Conservation (phyloP, 2,329 filamentous ascomycete genomes). For the Clonostachys byssicola region DNA sequence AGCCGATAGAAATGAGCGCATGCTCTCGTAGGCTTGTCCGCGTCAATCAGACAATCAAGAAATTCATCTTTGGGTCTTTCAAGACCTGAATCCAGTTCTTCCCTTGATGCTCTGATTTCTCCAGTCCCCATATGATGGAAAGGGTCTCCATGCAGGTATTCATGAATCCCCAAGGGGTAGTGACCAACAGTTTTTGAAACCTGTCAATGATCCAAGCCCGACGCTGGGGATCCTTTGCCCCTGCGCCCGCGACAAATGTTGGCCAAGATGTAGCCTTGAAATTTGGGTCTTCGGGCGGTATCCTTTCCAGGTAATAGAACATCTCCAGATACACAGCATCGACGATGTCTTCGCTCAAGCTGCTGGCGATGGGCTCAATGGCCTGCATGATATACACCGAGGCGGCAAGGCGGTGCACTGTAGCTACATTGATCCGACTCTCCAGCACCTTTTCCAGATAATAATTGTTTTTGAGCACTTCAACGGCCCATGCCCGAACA, state of each 20-base stretch:
- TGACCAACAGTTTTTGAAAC: constrained; percentile 29
- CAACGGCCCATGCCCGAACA: constrained; percentile 31
- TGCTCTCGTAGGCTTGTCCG: background rate
- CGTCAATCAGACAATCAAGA: constrained; percentile 30
- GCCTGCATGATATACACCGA: constrained; percentile 42
- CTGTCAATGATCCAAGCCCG: constrained; percentile 45
- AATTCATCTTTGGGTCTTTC: constrained; percentile 33
- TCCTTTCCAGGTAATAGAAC: constrained; percentile 37
- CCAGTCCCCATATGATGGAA: constrained; percentile 34
- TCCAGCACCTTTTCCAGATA: constrained; percentile 24
- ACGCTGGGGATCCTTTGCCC: constrained; percentile 33
- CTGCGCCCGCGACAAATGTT: constrained; percentile 50
- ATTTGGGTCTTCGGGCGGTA: constrained; percentile 43
- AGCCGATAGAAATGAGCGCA: no score
- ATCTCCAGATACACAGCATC: constrained; percentile 37
- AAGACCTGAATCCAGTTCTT: constrained; percentile 35
- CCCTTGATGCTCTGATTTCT: constrained; percentile 18
- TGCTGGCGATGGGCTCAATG: constrained; percentile 18
- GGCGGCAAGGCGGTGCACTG: constrained; percentile 34
- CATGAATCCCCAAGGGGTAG: constrained; percentile 44
- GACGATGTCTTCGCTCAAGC: constrained; percentile 16
- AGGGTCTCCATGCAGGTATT: constrained; percentile 40
- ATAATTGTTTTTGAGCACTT: constrained; percentile 24
- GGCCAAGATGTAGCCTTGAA: constrained; percentile 56
- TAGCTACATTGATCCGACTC: constrained; percentile 32